Base-by-base conservation (phyloP, 257 asterid species). In the Lycium barbarum region DNA sequence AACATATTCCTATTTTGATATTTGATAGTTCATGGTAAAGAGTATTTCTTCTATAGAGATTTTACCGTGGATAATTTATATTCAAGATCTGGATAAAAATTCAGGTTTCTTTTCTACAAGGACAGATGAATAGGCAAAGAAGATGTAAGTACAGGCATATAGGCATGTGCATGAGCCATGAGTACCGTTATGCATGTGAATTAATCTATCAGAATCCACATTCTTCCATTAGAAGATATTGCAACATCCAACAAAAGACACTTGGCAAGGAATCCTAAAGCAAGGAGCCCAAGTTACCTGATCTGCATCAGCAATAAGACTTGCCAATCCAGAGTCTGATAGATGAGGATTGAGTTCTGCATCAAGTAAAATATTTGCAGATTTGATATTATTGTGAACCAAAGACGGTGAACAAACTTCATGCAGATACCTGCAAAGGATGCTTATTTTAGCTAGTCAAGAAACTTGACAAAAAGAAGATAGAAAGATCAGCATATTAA, bases 321-420 rank as follows among this genome's bases (percentile, higher is more conserved):
- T 91, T 13, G 97, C 97, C 78, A 96, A 84, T 57, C 96, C 98
- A 83, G 91, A 93, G 88, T 95, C 98, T 15, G 99, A 95, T 88
- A 96, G 98, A 85, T 93, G 97, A 40, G 99, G 98, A 86, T 93
- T 96, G 86, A 96, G 95, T 91, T 96, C 99, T 86, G 36, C 54
- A 84, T 95, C 99, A 6, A 95, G 98, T 84, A 96, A 88, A 86
- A 96, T 93, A 67, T 94, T 96, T 49, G 97, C 97, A 7, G 98
- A 93, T 88, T 95, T 96, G 88, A 96, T 90, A 86, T 93, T 95
- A 84, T 92, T 93, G 84, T 96, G 99, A 90, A 95, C 87, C 83
- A 91, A 92, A 1, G 98, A 95, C 15, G 99, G 99, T 12, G 97
- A 94, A 84, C 99, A 96, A 82, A 91, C 95, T 93, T 96, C 99